Conservation (phyloP, 805 yeast species). For the Metschnikowia anglica region DNA sequence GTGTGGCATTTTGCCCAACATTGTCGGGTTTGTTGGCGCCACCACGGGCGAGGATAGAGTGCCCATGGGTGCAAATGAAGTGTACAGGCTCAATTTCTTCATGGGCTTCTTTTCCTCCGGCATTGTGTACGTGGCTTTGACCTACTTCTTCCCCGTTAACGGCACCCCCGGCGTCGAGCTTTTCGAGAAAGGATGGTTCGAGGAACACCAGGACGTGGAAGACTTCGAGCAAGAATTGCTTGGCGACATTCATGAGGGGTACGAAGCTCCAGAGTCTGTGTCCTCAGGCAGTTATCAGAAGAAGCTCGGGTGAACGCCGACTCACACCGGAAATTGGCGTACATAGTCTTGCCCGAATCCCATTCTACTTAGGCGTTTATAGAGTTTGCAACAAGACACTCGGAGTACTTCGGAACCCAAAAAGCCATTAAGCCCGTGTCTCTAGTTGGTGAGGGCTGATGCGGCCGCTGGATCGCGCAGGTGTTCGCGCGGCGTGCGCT, state of each 20-base stretch:
- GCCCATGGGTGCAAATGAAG: slow-evolving; percentile 73
- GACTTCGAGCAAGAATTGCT: slow-evolving; percentile 50
- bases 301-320: slow-evolving; percentile 2
- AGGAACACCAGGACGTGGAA: slow-evolving; percentile 63
- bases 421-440: too few relatives aligned
- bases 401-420: too few relatives aligned
- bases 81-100: slow-evolving; percentile 73
- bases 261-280: slow-evolving; percentile 13
- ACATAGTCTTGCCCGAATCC: too few relatives aligned
- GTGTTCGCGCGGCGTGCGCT: too few relatives aligned
- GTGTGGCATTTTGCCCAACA: slow-evolving; percentile 77
- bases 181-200: slow-evolving; percentile 60
- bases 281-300: slow-evolving; percentile 11
- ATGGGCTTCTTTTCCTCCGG: slow-evolving; percentile 68
- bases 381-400: too few relatives aligned
- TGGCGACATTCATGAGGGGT: slow-evolving; percentile 27
- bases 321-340: too few relatives aligned
- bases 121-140: slow-evolving; percentile 52
- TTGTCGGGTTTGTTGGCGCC: slow-evolving; percentile 86
- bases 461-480: too few relatives aligned
- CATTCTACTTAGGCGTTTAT: too few relatives aligned
- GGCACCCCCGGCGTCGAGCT: slow-evolving; percentile 35
- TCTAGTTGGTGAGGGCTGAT: too few relatives aligned
- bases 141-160: slow-evolving; percentile 51
- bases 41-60: slow-evolving; percentile 62